Evolutionary conservation across 2,329 filamentous ascomycete genomes (phyloP).

Genomic region (Colletotrichum echinochloae): DNA sequence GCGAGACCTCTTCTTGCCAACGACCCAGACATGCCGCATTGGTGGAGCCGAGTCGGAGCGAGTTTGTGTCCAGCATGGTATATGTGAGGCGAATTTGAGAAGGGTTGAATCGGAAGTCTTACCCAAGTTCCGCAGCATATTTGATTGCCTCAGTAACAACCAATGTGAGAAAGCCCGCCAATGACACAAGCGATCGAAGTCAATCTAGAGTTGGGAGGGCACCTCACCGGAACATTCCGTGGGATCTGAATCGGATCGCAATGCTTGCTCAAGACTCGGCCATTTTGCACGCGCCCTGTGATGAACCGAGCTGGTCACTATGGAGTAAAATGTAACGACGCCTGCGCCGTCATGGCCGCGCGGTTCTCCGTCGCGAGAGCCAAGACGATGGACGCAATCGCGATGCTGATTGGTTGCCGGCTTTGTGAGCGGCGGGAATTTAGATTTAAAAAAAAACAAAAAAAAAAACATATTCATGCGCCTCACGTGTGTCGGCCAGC

Average conservation of each 20-base stretch:
- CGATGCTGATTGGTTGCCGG: neutral
- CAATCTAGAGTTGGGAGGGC: neutral
- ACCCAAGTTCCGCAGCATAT: neutral
- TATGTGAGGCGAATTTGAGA: neutral
- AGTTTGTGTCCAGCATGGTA: neutral
- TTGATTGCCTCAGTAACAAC: neutral
- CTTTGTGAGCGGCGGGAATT: slow-evolving; percentile 4
- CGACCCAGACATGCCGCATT: neutral
- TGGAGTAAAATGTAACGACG: neutral
- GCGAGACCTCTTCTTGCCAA: neutral
- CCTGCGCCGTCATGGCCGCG: slow-evolving; percentile 11
- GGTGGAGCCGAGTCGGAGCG: neutral
- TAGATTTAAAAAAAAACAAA: too few relatives aligned
- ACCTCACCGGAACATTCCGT: slow-evolving; percentile 2
- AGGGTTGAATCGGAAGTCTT: neutral
- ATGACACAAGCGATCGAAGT: neutral
- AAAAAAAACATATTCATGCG: slow-evolving; percentile 7
- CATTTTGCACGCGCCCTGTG: neutral
- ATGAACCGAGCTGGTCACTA: too few relatives aligned
- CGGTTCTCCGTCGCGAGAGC: neutral
- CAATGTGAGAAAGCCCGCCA: neutral
- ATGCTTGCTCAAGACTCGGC: neutral
- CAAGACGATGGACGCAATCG: neutral
- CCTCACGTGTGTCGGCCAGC: slow-evolving; percentile 10
- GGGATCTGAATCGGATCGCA: neutral